phyloP scores from a whole-genome alignment of 202 grass and related monocot genomes.

The Sporobolus alterniflorus region DNA sequence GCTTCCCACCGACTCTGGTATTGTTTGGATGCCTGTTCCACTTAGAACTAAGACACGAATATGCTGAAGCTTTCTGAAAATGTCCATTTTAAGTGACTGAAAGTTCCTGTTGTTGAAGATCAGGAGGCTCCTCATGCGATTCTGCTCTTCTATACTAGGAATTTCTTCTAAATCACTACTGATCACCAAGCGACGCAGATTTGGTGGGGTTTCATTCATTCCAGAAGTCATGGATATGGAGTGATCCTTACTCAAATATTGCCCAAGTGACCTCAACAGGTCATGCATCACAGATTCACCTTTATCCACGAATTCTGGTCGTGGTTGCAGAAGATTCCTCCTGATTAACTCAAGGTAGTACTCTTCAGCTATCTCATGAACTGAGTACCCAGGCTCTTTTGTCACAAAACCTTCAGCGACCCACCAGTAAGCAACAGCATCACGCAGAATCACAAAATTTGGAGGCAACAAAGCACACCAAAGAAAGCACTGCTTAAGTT shows the following conservation, averaged over 20 bases:
- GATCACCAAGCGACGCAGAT: background rate
- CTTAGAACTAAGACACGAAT: constrained; percentile 22
- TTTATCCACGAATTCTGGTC: background rate
- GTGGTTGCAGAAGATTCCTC: constrained; percentile 10
- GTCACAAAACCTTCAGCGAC: constrained; percentile 6
- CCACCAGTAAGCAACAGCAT: background rate
- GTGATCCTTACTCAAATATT: background rate
- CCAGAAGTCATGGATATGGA: background rate
- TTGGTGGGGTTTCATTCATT: background rate
- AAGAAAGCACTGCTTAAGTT: constrained; percentile 9
- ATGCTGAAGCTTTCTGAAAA: constrained; percentile 7
- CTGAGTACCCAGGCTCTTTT: background rate
- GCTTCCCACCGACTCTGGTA: constrained; percentile 12
- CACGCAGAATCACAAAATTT: background rate
- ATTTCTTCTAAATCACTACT: background rate
- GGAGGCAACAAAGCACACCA: constrained; percentile 23
- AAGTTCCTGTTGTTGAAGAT: constrained; percentile 2
- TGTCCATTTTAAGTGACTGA: background rate
- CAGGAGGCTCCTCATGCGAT: constrained; percentile 18
- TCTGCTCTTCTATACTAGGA: background rate
- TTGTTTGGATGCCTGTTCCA: background rate
- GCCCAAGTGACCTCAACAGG: background rate
- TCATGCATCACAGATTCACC: background rate
- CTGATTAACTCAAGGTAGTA: constrained; percentile 11
- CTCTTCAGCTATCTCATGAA: background rate